Conservation (phyloP, 352 stramenopile species). For the Phytophthora idaei region DNA sequence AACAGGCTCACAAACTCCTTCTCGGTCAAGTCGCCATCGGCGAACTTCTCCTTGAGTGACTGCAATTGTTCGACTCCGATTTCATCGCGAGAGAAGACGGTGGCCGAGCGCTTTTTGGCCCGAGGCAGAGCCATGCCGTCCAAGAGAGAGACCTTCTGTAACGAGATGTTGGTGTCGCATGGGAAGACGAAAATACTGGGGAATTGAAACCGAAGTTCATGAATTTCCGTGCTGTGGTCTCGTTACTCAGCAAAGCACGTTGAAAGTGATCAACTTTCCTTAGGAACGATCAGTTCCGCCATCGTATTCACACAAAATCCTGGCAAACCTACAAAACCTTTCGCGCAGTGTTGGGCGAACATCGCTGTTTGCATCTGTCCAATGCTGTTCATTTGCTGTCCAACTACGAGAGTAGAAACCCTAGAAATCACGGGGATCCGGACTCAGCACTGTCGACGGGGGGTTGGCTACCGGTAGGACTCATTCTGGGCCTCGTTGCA, state of each 20-base stretch:
- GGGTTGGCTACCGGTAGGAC: background rate
- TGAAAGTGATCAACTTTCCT: too few relatives aligned
- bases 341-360: too few relatives aligned
- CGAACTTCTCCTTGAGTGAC: constrained; percentile 86
- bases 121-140: constrained; percentile 30
- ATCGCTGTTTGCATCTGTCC: too few relatives aligned
- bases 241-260: too few relatives aligned
- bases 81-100: constrained; percentile 78
- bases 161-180: background rate
- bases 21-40: constrained; percentile 82
- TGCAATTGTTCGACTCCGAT: constrained; percentile 84
- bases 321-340: too few relatives aligned
- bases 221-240: background rate
- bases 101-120: constrained; percentile 52
- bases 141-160: background rate
- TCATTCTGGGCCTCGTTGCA: background rate
- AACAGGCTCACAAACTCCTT: constrained; percentile 88
- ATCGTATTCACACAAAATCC: too few relatives aligned
- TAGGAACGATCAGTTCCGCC: too few relatives aligned
- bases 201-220: constrained; percentile 26
- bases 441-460: background rate
- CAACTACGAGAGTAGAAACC: too few relatives aligned
- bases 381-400: too few relatives aligned
- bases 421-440: too few relatives aligned
- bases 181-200: constrained; percentile 19